Base-by-base conservation (phyloP, 2,329 filamentous ascomycete genomes). In the Pseudogymnoascus sp. region DNA sequence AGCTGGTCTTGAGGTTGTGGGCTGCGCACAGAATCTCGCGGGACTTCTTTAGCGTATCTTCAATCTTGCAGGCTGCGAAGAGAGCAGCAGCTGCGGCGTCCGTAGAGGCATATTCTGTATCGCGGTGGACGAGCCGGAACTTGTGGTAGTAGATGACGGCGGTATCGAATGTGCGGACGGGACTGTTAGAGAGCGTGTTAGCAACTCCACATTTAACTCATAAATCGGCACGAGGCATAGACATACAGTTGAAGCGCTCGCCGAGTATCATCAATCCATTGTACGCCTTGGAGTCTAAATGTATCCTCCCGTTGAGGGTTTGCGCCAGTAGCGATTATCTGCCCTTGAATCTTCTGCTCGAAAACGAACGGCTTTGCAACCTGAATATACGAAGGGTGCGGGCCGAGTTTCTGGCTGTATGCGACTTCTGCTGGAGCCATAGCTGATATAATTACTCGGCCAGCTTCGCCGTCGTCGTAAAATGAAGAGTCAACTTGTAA, bases 11-110 rank as follows among this genome's bases (percentile, higher is more conserved):
- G 38, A 96, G 78, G 72, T 96, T 97, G 76, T 93, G 91, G 23
- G 91, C 88, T 0, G 92, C 92, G 64, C 91, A 95, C 14, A 97
- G 80, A 65, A 99, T 95, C 67, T 99, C 94, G 64, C 85, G 86
- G 3, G 91, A 96, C 78, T 97, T 97, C 77, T 99, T 99, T 68
- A 97, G 84, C 0, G 94, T 99, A 75, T 99, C 94, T 75, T 99
- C 94, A 53, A 95, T 92, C 78, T 99, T 99, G 80, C 93, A 97
- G 2, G 92, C 92, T 2, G 92, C 90, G 71, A 97, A 93, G 7
- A 99, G 79, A 23, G 91, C 89, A 0, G 94, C 91, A 5, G 94
- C 84, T 0, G 93, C 91, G 1, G 91, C 92, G 73, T 97, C 93
- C 74, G 91, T 76, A 67, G 87, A 92, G 73, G 89, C 90, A 75